Evolutionary conservation across 495 filamentous ascomycete genomes (phyloP).

Genomic region (Penicillium paxilli): DNA sequence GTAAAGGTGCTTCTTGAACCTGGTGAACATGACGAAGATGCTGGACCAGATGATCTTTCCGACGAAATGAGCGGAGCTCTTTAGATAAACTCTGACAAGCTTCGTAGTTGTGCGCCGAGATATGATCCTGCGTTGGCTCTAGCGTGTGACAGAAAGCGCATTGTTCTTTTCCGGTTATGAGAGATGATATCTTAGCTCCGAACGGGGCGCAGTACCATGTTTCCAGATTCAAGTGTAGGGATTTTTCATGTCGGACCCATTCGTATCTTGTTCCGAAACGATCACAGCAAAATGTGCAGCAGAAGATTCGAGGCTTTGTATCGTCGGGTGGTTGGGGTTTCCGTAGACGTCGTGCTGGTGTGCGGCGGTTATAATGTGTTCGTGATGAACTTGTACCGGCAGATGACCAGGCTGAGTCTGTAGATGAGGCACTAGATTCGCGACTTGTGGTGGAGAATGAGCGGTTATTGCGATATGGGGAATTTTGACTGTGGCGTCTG

Average conservation of each 20-base stretch:
- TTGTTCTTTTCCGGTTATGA: conserved; percentile 4
- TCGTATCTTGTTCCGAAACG: conserved; percentile 77
- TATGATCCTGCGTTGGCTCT: conserved; percentile 15
- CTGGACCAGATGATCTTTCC: conserved; percentile 81
- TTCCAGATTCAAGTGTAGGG: conserved; percentile 69
- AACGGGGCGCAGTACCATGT: conserved; percentile 72
- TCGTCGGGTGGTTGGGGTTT: background rate
- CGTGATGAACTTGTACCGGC: background rate
- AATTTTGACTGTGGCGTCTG: conserved; percentile 36
- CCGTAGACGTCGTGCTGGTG: too few relatives aligned
- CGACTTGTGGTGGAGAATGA: conserved; percentile 39
- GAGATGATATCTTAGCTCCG: conserved; percentile 31
- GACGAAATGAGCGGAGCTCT: conserved; percentile 69
- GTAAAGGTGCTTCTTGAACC: conserved; percentile 55
- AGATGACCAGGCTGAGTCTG: conserved; percentile 9
- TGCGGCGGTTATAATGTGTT: too few relatives aligned
- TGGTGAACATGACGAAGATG: conserved; percentile 72
- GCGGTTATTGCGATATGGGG: conserved; percentile 57
- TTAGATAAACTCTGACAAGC: conserved; percentile 54
- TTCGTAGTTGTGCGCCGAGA: conserved; percentile 59
- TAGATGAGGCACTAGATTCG: conserved; percentile 15
- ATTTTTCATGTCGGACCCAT: conserved; percentile 79
- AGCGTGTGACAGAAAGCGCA: conserved; percentile 14
- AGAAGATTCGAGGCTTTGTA: conserved; percentile 42
- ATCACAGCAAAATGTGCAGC: conserved; percentile 80